Base-by-base conservation (phyloP, 371 early-diverging fungal genomes). In the Mucor plumbeus region DNA sequence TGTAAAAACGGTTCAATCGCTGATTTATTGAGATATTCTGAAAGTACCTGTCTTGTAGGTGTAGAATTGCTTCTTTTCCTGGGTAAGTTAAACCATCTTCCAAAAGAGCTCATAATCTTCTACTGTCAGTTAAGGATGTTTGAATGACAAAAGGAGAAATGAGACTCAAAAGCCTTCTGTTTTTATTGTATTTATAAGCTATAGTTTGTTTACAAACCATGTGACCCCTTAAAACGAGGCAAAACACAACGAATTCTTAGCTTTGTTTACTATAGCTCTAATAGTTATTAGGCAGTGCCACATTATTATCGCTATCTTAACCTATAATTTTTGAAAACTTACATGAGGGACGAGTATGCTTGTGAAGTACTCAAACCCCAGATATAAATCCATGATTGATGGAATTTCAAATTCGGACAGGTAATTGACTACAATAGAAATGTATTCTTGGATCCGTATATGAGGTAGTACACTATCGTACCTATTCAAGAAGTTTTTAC, bases 11-110 rank as follows among this genome's bases (percentile, higher is more conserved):
- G 33, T 54, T 54, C 54, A 6, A 14, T 26, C 11, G 62, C 34
- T 21, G 53, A 31, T 38, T 31, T 36, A 39, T 62, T 50, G 26
- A 62, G 38, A 9, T 21, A 50, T 53, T 62, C 62, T 4, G 36
- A 36, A 38, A 62, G 35, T 8, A 44, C 53, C 39, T 19, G 17
- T 48, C 50, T 36, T 13, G 62, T 62, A 8, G 62, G 62, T 53
- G 57, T 36, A 35, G 62, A 50, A 6, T 54, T 26, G 34, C 62
- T 48, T 35, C 47, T 50, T 26, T 48, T 62, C 39, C 53, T 48
- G 14, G 62, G 62, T 38, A 50, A 19, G 38, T 62, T 50, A 39
- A 62, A 39, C 50, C 50, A 62, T 53, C 21, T 62, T 53, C 53
- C 53, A 53, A 62, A 36, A 7, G 38, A 17, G n/a, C 19, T 53